Evolutionary conservation across 2,329 filamentous ascomycete species (phyloP).

Genomic region (Aspergillus transmontanensis): DNA sequence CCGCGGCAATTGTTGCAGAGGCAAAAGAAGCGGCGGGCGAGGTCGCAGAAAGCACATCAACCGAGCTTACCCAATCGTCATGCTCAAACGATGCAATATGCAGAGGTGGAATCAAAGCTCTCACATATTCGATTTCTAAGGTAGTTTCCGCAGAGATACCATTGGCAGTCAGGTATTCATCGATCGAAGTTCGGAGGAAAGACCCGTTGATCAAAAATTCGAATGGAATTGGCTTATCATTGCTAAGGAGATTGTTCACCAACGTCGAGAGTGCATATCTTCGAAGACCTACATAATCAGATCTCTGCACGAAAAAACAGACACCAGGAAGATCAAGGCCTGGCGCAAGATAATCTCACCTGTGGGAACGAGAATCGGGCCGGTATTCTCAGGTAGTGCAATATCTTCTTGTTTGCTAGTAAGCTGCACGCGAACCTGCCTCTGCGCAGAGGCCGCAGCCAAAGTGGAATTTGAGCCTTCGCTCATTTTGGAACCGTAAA

Average conservation of each 20-base stretch:
- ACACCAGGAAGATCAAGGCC: background rate
- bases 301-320: conserved; percentile 16
- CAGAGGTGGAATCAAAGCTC: conserved; percentile 83
- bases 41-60: conserved; percentile 75
- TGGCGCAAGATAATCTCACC: conserved; percentile 40
- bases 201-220: conserved; percentile 95
- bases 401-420: conserved; percentile 56
- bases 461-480: conserved; percentile 22
- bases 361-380: conserved; percentile 60
- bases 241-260: conserved; percentile 63
- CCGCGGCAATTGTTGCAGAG: conserved; percentile 49
- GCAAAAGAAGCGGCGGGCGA: conserved; percentile 64
- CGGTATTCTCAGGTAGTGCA: conserved; percentile 56
- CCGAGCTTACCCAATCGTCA: conserved; percentile 91
- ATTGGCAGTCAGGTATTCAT: conserved; percentile 83
- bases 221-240: conserved; percentile 59
- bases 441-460: conserved; percentile 31
- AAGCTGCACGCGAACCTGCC: conserved; percentile 59
- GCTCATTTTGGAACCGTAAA: conserved; percentile 27
- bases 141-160: conserved; percentile 88
- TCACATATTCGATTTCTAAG: conserved; percentile 87
- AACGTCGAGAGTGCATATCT: conserved; percentile 64
- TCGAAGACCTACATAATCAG: conserved; percentile 49
- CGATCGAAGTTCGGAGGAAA: conserved; percentile 84
- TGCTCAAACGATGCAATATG: conserved; percentile 94